These are phyloP conservation scores for Penicillium psychrofluorescens DNA, from an alignment of 495 filamentous ascomycete genomes.

Conservation along the genomic window DNA sequence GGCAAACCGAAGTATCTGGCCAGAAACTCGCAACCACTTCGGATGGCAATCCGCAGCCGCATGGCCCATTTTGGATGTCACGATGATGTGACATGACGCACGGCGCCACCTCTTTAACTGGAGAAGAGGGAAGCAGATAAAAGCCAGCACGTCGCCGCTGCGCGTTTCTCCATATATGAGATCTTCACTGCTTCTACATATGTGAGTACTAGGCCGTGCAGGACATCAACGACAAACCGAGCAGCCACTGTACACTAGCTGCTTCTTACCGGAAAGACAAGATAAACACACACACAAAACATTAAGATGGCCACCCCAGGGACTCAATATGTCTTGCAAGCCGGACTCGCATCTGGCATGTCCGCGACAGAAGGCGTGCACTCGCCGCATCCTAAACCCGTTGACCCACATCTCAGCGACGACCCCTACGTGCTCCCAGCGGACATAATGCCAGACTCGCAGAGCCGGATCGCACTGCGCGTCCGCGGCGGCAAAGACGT, in stretches of 20 bases:
- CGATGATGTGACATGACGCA: conserved; percentile 3
- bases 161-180: neutral
- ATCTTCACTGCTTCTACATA: neutral
- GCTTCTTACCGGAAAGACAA: neutral
- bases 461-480: conserved; percentile 11
- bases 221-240: neutral
- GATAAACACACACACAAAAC: neutral
- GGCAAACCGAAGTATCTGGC: too few species aligned
- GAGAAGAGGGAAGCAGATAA: neutral
- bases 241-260: neutral
- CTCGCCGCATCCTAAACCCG: conserved; percentile 16
- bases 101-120: neutral
- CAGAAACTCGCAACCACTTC: too few species aligned
- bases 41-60: too few species aligned
- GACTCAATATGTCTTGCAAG: conserved; percentile 26
- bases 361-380: conserved; percentile 26
- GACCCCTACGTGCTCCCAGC: conserved; percentile 13
- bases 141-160: neutral
- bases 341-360: conserved; percentile 28
- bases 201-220: neutral
- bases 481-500: conserved; percentile 13
- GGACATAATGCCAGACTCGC: conserved; percentile 9
- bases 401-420: conserved; percentile 14
- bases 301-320: conserved; percentile 12
- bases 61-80: neutral